Conservation (phyloP, 2,329 filamentous ascomycete species). For the Ceratocystis colombiana region DNA sequence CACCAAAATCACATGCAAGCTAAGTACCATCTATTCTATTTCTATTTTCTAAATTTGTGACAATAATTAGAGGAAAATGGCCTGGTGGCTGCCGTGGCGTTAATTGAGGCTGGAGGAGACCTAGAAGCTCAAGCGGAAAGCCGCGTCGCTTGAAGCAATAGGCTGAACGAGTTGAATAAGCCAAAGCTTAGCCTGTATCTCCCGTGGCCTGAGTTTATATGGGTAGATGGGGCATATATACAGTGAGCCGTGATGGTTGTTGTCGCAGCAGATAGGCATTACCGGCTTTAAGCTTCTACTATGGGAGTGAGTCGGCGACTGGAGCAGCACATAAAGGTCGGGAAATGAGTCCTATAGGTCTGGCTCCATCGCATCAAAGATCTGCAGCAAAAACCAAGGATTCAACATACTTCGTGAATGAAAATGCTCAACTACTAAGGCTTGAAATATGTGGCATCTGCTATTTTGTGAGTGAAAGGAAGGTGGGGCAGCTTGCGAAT, state of each 20-base stretch:
- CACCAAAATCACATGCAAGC: neutral
- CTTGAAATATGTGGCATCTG: slow-evolving; percentile 8
- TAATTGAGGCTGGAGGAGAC: too few species aligned
- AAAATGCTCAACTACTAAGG: neutral
- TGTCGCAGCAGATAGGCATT: too few species aligned
- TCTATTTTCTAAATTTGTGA: too few species aligned
- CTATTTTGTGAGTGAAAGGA: neutral
- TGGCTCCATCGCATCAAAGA: too few species aligned
- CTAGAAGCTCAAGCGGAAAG: too few species aligned
- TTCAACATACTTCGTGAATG: neutral
- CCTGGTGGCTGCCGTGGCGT: too few species aligned
- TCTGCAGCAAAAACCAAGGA: neutral
- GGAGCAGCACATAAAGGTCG: neutral
- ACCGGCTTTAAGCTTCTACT: too few species aligned
- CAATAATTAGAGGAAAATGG: too few species aligned
- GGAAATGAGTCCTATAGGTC: too few species aligned
- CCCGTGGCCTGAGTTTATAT: neutral
- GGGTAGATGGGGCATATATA: neutral
- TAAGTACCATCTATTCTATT: neutral
- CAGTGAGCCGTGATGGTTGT: neutral
- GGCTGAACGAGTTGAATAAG: neutral
- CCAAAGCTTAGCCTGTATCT: neutral
- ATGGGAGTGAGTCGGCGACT: neutral
- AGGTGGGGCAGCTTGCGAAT: neutral
- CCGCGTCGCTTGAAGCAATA: too few species aligned